Percentiles rank a stretch among this genome's conserved stretches.
Conservation (phyloP, 768 basidiomycete species). For the Gymnopilus junonius region DNA sequence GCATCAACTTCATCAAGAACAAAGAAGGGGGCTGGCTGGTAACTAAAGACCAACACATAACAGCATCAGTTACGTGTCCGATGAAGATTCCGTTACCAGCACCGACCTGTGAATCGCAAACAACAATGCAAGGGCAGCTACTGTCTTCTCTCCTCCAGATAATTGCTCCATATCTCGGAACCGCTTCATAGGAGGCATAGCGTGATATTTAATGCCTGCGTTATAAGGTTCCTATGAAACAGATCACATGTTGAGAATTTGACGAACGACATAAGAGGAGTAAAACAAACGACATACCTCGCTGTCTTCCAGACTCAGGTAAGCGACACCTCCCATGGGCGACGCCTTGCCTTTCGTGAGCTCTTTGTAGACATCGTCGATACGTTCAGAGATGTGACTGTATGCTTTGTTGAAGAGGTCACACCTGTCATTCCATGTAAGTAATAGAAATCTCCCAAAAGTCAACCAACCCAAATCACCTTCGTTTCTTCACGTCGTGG, state of each 20-base stretch:
- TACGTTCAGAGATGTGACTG: constrained; percentile 92
- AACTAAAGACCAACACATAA: constrained; percentile 49
- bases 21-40: constrained; percentile 97
- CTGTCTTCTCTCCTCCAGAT: constrained; percentile 98
- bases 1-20: constrained; percentile 99
- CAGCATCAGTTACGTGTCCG: background rate
- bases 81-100: background rate
- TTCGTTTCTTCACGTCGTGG: constrained; percentile 80
- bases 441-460: background rate
- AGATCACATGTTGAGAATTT: background rate
- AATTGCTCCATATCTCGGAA: constrained; percentile 99
- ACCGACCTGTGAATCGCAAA: constrained; percentile 94
- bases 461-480: constrained; percentile 54
- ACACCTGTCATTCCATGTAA: constrained; percentile 36
- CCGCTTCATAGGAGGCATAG: constrained; percentile 99
- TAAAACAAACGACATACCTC: constrained; percentile 60
- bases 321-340: constrained; percentile 96
- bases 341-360: constrained; percentile 94
- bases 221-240: constrained; percentile 35
- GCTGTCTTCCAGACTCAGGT: constrained; percentile 93
- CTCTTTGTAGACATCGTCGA: constrained; percentile 97
- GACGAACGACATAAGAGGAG: background rate
- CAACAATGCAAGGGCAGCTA: constrained; percentile 93
- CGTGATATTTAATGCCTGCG: constrained; percentile 92
- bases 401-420: constrained; percentile 97